phyloP scores from a whole-genome alignment of 179 eudicot genomes.

The Kewa caespitosa region DNA sequence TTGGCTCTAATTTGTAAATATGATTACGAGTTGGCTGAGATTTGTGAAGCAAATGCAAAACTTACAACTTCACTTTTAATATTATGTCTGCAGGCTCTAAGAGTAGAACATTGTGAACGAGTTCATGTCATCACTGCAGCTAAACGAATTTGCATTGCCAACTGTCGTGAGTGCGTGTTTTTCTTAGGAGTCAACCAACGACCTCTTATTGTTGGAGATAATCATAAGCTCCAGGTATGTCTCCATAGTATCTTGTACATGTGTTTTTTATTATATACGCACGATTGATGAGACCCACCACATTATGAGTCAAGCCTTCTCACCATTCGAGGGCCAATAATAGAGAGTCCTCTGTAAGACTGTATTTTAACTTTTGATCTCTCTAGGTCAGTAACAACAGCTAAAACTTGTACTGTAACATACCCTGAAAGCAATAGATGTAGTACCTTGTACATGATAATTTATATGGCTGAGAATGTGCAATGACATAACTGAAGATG shows the following conservation, averaged over 20 bases:
- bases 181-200: constrained; percentile 46
- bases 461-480: too few species aligned
- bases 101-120: constrained; percentile 96
- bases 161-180: constrained; percentile 86
- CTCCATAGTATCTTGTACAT: background rate
- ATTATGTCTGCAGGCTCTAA: constrained; percentile 55
- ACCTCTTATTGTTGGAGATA: constrained; percentile 50
- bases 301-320: too few species aligned
- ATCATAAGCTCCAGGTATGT: constrained; percentile 50
- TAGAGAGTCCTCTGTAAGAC: background rate
- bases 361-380: background rate
- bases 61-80: constrained; percentile 11
- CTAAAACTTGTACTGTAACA: background rate
- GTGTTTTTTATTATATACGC: background rate
- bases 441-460: background rate
- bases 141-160: constrained; percentile 84
- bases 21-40: background rate
- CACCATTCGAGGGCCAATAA: background rate
- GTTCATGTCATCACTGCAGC: constrained; percentile 89
- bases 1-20: background rate
- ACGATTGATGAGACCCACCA: background rate
- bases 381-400: background rate
- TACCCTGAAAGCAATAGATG: background rate
- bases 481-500: too few species aligned
- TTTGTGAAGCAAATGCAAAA: constrained; percentile 14